A percentile compares a stretch with the other conserved stretches of the same genome.
Evolutionary conservation across 129 eudicot genomes (phyloP).

Genomic region (Flaveria sonorensis): DNA sequence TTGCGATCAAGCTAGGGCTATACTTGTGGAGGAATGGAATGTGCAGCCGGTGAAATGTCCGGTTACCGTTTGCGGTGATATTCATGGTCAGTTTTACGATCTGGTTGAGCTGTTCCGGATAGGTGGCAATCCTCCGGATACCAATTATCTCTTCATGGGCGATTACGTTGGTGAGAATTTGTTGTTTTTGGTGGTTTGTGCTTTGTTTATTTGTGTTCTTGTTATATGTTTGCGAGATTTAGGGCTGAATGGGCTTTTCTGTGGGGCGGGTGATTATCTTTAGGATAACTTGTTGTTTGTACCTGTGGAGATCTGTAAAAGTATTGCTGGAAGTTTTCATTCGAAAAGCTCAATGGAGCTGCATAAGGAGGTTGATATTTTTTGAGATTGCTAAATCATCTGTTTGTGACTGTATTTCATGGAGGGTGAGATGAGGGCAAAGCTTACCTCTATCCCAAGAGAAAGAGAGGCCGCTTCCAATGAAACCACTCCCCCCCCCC

Average conservation of each 20-base stretch:
- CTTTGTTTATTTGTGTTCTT: background rate
- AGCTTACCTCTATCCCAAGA: no score
- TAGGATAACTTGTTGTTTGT: background rate
- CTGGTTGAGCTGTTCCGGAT: slow-evolving; percentile 77
- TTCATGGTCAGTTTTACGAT: slow-evolving; percentile 80
- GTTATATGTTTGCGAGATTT: background rate
- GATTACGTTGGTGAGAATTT: slow-evolving; percentile 74
- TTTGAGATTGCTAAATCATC: no score
- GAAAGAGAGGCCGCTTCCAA: no score
- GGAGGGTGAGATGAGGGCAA: no score
- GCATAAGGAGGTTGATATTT: background rate
- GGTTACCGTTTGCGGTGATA: slow-evolving; percentile 82
- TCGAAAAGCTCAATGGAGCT: no score
- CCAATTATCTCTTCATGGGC: slow-evolving; percentile 93
- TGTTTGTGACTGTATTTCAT: no score
- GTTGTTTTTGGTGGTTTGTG: background rate
- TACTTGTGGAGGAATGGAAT: slow-evolving; percentile 89
- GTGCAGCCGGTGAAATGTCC: slow-evolving; percentile 91
- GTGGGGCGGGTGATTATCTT: background rate
- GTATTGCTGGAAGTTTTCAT: background rate
- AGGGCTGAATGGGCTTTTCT: slow-evolving; percentile 11
- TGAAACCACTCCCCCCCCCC: no score
- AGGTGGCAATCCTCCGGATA: slow-evolving; percentile 76
- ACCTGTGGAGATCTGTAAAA: background rate
- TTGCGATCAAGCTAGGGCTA: slow-evolving; percentile 85